These are phyloP conservation scores for Neurospora crassa DNA, from an alignment of 2,329 filamentous ascomycete species.

Conservation along the genomic window DNA sequence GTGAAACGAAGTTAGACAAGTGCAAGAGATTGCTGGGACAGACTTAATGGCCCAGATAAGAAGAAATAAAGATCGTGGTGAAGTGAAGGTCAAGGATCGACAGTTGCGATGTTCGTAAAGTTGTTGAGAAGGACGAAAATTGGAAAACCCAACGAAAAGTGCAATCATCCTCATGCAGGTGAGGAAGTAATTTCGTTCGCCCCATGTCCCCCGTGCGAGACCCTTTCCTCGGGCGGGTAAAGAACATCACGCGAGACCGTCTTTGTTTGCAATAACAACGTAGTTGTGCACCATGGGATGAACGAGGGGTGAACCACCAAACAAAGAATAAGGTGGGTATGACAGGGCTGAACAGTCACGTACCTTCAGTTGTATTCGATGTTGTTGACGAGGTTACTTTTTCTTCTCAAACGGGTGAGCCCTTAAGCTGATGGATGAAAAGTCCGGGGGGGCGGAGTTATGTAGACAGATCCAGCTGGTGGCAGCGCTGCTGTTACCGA, in stretches of 20 bases:
- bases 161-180: background rate
- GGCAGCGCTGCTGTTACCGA: constrained; percentile 21
- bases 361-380: background rate
- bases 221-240: background rate
- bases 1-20: background rate
- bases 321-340: background rate
- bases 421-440: background rate
- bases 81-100: constrained; percentile 1
- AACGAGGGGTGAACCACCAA: background rate
- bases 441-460: constrained; percentile 6
- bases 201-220: background rate
- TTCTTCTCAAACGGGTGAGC: background rate
- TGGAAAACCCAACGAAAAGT: background rate
- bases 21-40: background rate
- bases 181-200: background rate
- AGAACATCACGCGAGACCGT: background rate
- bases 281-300: background rate
- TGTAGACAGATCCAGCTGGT: constrained; percentile 20
- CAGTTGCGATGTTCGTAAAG: background rate
- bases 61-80: background rate
- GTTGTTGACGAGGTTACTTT: background rate
- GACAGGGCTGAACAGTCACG: background rate
- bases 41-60: background rate
- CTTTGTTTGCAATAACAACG: background rate
- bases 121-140: background rate